Evolutionary conservation across 2,329 filamentous ascomycete species (phyloP), one percentile per base, ranked within the genome.

Genomic region (Penicillium sp.): DNA sequence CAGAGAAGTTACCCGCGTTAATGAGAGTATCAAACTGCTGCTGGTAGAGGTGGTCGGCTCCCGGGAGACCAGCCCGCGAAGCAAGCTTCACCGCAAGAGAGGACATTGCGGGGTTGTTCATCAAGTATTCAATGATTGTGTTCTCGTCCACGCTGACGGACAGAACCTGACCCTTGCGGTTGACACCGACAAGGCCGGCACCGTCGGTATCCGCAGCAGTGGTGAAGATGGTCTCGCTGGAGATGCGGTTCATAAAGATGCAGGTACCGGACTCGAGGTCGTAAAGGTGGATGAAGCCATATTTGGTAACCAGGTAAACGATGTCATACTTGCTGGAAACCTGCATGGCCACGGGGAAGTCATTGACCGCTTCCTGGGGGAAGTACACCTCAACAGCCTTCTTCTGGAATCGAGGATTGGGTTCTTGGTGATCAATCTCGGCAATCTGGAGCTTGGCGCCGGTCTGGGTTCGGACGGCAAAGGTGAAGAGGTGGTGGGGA

Each of bases 211-310:
- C 95, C 38, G 89, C 82, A 51, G 92, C 90, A 22, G 93, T 97
- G 28, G 94, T 96, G 82, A 99, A 99, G 76, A 99, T 98, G 28
- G 95, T 99, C 76, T 99, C 95, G 82, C 93, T 97, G 37, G 95
- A 99, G 73, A 99, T 99, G 71, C 96, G 90, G 84, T 99, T 99
- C 93, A 99, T 96, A 86, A 97, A 99, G 75, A 99, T 95, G 76
- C 92, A 96, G 13, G 90, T 91, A 60, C 92, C 96, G 7, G 91
- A 95, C 82, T 99, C 96, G 59, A 99, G 87, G 74, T 99, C 96
- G 80, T 99, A 98, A 26, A 99, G 86, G 80, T 99, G 95, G 71
- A 99, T 98, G 81, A 98, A 99, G 56, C 95, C 95, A 73, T 97
- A 99, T 79, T 99, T 99, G 59, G 95, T 99, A 65, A 99, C 92